phyloP scores from a whole-genome alignment of 805 yeast genomes.

The Spencermartinsiella europaea region DNA sequence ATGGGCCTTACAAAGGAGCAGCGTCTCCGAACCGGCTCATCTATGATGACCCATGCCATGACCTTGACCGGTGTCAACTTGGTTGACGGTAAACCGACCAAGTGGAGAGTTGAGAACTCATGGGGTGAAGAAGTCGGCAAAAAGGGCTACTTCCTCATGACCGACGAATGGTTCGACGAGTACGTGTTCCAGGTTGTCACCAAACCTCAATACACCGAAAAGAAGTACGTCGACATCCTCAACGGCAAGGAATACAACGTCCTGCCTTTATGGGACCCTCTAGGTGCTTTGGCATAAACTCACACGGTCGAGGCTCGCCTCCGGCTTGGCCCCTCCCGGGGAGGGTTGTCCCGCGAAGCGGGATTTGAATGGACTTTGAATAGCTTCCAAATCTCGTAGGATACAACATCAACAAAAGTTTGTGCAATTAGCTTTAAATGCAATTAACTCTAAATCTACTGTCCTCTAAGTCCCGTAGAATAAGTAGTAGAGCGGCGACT shows the following conservation, averaged over 20 bases:
- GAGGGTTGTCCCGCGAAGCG: too few species aligned
- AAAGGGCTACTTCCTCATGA: conserved; percentile 66
- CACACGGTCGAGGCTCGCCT: too few species aligned
- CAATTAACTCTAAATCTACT: too few species aligned
- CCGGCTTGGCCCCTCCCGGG: too few species aligned
- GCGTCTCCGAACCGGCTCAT: conserved; percentile 62
- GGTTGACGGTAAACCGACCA: conserved; percentile 54
- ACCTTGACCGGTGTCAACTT: conserved; percentile 75
- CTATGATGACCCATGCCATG: conserved; percentile 91
- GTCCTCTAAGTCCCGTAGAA: too few species aligned
- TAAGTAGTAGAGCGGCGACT: too few species aligned
- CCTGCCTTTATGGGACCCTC: conserved; percentile 75
- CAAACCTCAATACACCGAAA: conserved; percentile 46
- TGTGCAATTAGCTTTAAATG: too few species aligned
- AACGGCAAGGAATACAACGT: conserved; percentile 44
- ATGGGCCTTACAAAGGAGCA: conserved; percentile 56
- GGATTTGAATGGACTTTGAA: too few species aligned
- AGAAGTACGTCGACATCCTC: conserved; percentile 35
- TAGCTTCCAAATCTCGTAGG: too few species aligned
- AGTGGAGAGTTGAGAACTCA: conserved; percentile 72
- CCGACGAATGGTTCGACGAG: conserved; percentile 67
- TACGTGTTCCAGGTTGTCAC: conserved; percentile 70
- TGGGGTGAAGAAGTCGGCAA: conserved; percentile 68
- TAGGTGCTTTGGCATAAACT: conserved; percentile 62
- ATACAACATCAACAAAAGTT: too few species aligned